Evolutionary conservation across 164 flowering plant species (phyloP).

Genomic region (Annona cherimola): DNA sequence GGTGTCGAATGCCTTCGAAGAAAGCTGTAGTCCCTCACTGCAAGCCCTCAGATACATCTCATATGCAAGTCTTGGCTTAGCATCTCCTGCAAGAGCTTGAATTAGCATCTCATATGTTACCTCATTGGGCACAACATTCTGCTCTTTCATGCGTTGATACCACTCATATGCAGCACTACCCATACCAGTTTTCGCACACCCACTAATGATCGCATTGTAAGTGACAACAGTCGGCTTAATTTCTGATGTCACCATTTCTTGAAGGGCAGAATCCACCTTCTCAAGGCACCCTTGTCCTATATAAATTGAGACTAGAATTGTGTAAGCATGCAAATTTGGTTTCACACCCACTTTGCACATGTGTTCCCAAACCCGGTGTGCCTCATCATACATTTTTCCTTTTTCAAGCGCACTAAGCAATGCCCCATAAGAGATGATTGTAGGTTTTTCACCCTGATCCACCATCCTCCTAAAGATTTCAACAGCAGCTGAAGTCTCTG

Average conservation of each 20-base stretch:
- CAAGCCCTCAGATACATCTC: constrained; percentile 69
- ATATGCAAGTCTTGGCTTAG: constrained; percentile 79
- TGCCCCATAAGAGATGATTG: constrained; percentile 87
- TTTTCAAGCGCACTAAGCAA: constrained; percentile 94
- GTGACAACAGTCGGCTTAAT: constrained; percentile 80
- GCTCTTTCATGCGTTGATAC: constrained; percentile 75
- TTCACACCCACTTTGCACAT: constrained; percentile 74
- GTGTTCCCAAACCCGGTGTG: constrained; percentile 77
- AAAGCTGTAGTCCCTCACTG: constrained; percentile 52
- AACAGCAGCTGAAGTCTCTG: constrained; percentile 81
- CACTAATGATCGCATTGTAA: constrained; percentile 82
- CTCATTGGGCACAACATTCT: constrained; percentile 61
- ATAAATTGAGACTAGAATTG: constrained; percentile 78
- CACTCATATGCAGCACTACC: constrained; percentile 78
- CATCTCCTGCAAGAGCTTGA: constrained; percentile 72
- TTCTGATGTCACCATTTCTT: constrained; percentile 56
- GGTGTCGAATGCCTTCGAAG: constrained; percentile 69
- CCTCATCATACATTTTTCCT: constrained; percentile 84
- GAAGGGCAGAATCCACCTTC: constrained; percentile 50
- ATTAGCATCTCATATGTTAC: constrained; percentile 81
- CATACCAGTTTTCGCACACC: constrained; percentile 53
- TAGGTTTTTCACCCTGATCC: constrained; percentile 83
- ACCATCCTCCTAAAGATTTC: constrained; percentile 84
- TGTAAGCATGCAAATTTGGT: constrained; percentile 83
- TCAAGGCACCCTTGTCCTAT: constrained; percentile 58